These are phyloP conservation scores for Agarophyton chilense DNA, from an alignment of 23 red algal genomes.

Conservation along the genomic window DNA sequence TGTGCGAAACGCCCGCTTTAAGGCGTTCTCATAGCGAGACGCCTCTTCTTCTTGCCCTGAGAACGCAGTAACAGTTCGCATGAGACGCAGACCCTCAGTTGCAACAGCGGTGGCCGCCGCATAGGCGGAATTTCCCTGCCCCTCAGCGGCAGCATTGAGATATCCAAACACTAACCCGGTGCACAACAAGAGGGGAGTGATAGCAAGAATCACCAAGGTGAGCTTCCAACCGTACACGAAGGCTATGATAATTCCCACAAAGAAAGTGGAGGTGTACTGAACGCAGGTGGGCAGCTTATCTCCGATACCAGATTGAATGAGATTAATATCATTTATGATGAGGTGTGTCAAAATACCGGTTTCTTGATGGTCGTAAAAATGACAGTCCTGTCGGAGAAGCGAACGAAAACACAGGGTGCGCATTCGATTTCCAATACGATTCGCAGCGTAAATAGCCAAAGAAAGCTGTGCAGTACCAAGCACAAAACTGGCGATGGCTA, in stretches of 20 bases:
- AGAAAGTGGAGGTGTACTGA: slow-evolving; percentile 60
- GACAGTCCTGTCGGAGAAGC: slow-evolving; percentile 43
- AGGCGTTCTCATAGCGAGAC: slow-evolving; percentile 48
- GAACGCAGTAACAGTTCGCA: slow-evolving; percentile 77
- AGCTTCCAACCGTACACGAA: slow-evolving; percentile 60
- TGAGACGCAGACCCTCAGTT: slow-evolving; percentile 64
- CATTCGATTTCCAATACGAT: slow-evolving; percentile 46
- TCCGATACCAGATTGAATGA: slow-evolving; percentile 41
- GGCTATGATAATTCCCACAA: slow-evolving; percentile 23
- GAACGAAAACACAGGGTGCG: slow-evolving; percentile 44
- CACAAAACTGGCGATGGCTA: slow-evolving; percentile 11
- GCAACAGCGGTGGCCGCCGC: slow-evolving; percentile 58
- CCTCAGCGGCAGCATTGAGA: slow-evolving; percentile 37
- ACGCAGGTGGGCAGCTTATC: slow-evolving; percentile 51
- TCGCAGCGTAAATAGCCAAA: slow-evolving; percentile 35
- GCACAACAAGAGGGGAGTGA: slow-evolving; percentile 58
- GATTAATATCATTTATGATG: slow-evolving; percentile 32
- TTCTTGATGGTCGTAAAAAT: slow-evolving; percentile 42
- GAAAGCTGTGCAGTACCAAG: not conserved
- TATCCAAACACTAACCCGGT: slow-evolving; percentile 58
- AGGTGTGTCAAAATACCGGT: slow-evolving; percentile 50
- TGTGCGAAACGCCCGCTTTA: slow-evolving; percentile 43
- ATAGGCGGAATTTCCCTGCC: slow-evolving; percentile 66
- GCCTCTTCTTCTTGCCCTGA: slow-evolving; percentile 70
- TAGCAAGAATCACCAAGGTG: slow-evolving; percentile 58